phyloP scores from a whole-genome alignment of 2,329 filamentous ascomycete species.

The Ophiostoma montium region DNA sequence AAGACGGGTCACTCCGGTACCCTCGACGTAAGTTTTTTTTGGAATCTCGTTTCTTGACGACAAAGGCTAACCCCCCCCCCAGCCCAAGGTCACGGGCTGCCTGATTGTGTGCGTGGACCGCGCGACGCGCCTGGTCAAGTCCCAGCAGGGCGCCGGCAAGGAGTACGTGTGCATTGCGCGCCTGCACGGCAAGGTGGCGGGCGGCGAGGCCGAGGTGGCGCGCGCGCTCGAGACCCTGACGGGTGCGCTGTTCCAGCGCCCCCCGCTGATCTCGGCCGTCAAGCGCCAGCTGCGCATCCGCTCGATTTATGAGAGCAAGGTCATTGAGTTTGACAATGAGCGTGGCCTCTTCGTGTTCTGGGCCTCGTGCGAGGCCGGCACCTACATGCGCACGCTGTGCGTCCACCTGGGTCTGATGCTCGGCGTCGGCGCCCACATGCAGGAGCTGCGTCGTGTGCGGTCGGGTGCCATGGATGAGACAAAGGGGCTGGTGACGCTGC shows the following conservation, averaged over 20 bases:
- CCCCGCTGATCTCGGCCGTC: slow-evolving; percentile 92
- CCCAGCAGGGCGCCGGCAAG: slow-evolving; percentile 96
- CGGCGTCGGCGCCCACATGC: slow-evolving; percentile 63
- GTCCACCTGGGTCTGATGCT: slow-evolving; percentile 61
- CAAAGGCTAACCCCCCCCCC: background rate
- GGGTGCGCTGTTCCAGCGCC: slow-evolving; percentile 91
- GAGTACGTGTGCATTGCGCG: slow-evolving; percentile 96
- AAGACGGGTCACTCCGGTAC: slow-evolving; percentile 98
- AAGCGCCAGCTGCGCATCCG: slow-evolving; percentile 97
- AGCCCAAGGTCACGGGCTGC: slow-evolving; percentile 63
- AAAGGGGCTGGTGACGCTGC: slow-evolving; percentile 78
- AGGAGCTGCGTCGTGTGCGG: slow-evolving; percentile 87
- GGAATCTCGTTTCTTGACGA: background rate
- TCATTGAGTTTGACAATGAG: slow-evolving; percentile 97
- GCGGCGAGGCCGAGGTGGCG: slow-evolving; percentile 83
- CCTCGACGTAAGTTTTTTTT: slow-evolving; percentile 43
- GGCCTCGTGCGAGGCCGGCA: slow-evolving; percentile 97
- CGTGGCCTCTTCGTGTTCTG: slow-evolving; percentile 96
- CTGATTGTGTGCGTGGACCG: slow-evolving; percentile 57
- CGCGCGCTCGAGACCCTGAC: slow-evolving; percentile 91
- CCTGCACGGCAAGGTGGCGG: slow-evolving; percentile 87
- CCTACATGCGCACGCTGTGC: slow-evolving; percentile 96
- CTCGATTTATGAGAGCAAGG: slow-evolving; percentile 82
- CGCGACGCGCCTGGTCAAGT: slow-evolving; percentile 94
- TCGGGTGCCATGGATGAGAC: slow-evolving; percentile 91